phyloP scores from a whole-genome alignment of 768 basidiomycete species.

The Boletus edulis region DNA sequence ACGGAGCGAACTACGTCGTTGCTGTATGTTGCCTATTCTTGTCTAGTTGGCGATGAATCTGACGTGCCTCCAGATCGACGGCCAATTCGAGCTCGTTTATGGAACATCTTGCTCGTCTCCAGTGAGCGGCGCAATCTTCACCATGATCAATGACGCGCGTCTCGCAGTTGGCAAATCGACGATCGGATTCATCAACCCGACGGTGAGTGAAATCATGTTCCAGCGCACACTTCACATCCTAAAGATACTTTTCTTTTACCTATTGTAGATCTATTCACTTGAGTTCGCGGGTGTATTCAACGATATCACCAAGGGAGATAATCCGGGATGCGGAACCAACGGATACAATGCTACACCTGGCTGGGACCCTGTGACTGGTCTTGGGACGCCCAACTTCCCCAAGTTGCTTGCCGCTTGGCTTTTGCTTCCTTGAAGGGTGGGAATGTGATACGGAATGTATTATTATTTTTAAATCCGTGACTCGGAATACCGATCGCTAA shows the following conservation, averaged over 20 bases:
- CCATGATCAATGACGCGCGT: conserved; percentile 40
- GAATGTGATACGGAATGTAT: no score
- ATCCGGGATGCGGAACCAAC: conserved; percentile 41
- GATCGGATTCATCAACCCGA: conserved; percentile 17
- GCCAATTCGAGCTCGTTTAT: conserved; percentile 21
- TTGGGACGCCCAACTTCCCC: conserved; percentile 45
- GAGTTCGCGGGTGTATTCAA: conserved; percentile 19
- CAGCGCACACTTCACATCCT: background rate
- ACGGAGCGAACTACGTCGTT: conserved; percentile 33
- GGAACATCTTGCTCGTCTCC: conserved; percentile 38
- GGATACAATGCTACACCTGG: conserved; percentile 34
- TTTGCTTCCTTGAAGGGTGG: conserved; percentile 31
- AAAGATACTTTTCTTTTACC: background rate
- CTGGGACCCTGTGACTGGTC: conserved; percentile 46
- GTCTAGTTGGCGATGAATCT: no score
- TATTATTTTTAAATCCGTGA: no score
- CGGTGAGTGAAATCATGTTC: background rate
- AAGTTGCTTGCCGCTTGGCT: conserved; percentile 36
- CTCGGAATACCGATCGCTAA: no score
- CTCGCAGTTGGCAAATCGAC: conserved; percentile 31
- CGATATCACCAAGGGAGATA: conserved; percentile 46
- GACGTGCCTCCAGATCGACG: conserved; percentile 16
- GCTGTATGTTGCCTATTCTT: conserved; percentile 2
- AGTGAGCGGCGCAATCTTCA: conserved; percentile 31
- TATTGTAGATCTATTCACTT: conserved; percentile 3